These are phyloP conservation scores for Eimeria praecox DNA, from an alignment of 169 alveolate genomes.

Conservation along the genomic window DNA sequence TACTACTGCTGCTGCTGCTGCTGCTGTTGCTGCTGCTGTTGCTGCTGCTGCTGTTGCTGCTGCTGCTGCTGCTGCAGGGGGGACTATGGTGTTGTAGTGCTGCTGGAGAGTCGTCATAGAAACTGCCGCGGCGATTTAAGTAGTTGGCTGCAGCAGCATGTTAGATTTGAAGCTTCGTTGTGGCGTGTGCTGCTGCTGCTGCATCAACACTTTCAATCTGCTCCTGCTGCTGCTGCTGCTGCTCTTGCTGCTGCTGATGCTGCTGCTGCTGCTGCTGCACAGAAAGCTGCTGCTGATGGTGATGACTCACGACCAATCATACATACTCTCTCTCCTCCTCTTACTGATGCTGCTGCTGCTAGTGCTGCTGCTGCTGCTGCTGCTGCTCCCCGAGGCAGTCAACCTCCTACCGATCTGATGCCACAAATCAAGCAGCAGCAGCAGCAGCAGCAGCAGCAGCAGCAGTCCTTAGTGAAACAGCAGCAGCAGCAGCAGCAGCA, in stretches of 20 bases:
- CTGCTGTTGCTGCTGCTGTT: neutral
- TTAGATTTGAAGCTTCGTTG: neutral
- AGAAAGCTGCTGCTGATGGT: neutral
- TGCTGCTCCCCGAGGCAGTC: neutral
- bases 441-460: neutral
- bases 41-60: constrained; percentile 19
- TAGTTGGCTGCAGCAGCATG: constrained; percentile 3
- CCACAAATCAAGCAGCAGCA: too few species aligned
- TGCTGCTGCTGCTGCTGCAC: neutral
- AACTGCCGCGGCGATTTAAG: neutral
- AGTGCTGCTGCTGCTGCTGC: neutral
- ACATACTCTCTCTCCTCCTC: neutral
- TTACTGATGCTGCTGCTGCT: neutral
- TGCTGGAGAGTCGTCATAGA: constrained; percentile 56
- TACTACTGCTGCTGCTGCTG: neutral
- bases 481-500: constrained; percentile 21
- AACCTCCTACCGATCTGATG: too few species aligned
- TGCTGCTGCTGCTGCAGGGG: constrained; percentile 17
- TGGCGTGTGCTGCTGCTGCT: constrained; percentile 62
- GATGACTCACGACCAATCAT: neutral
- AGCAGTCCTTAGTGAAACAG: neutral
- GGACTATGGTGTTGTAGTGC: constrained; percentile 73
- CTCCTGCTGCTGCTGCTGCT: constrained; percentile 54
- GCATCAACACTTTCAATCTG: constrained; percentile 4
- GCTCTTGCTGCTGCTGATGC: constrained; percentile 39